Evolutionary conservation across 2,329 filamentous ascomycete species (phyloP), one percentile per base, ranked within the genome.

Genomic region (Aspergillus alliaceus): DNA sequence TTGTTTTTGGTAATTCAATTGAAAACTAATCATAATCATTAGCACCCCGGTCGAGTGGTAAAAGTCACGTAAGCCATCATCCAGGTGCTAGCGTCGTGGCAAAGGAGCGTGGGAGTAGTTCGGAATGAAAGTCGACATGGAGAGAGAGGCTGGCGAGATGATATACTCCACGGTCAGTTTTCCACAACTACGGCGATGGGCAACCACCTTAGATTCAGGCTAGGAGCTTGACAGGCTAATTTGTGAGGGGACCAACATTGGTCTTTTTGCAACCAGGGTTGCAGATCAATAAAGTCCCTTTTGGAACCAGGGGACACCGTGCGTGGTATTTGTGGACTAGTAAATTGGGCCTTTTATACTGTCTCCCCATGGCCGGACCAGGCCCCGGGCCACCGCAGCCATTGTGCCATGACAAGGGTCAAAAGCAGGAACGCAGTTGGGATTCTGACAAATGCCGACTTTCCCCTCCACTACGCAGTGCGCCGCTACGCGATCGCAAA

Each of bases 401-500:
- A 15, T 22, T 40, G 20, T 25, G 46, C n/a, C n/a, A n/a, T n/a
- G n/a, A 27, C 22, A 42, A 9, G 51, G 22, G 29, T 42, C 39
- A 27, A 44, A 46, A 34, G 18, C 8, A 39, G 31, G 29, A 20
- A 47, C 27, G 22, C 20, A 12, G 53, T 46, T 32, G n/a, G 7
- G 27, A 29, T 40, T 37, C 57, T 47, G 54, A 59, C 54, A 56
- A 27, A 57, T 51, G 42, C 20, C 42, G 22, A 24, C 20, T 47
- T 29, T 31, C 47, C 44, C 42, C 54, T 58, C 58, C 58, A 55
- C 55, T 31, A 24, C 22, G 31, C 34, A 51, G 14, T 22, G 44
- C 18, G 44, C 11, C 31, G n/a, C 53, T 35, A 58, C 54, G 42
- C 61, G 52, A 62, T 54, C 48, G 47, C 65, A n/a, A 64, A 65